Percentiles rank a stretch among this genome's conserved stretches.
These are phyloP conservation scores for Penicillium desertorum DNA, from an alignment of 495 filamentous ascomycete species.

Conservation along the genomic window DNA sequence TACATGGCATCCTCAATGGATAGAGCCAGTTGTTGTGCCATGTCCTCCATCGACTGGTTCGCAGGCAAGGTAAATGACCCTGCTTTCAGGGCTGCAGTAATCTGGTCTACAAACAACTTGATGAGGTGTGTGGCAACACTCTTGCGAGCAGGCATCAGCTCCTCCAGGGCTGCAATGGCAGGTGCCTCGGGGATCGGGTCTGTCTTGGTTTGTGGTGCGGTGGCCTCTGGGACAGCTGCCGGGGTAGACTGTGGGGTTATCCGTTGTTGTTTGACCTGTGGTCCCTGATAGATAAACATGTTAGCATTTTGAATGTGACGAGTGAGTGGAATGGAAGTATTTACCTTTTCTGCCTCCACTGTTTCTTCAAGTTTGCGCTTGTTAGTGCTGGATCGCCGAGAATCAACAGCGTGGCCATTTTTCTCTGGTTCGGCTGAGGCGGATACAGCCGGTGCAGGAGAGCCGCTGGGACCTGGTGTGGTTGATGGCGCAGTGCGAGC, in stretches of 20 bases:
- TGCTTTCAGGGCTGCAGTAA: constrained; percentile 50
- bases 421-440: constrained; percentile 37
- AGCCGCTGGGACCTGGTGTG: constrained; percentile 30
- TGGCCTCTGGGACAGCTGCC: constrained; percentile 17
- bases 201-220: constrained; percentile 34
- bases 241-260: constrained; percentile 30
- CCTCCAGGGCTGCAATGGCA: constrained; percentile 30
- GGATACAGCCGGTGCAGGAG: constrained; percentile 23
- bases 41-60: constrained; percentile 50
- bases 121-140: constrained; percentile 51
- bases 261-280: constrained; percentile 44
- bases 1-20: constrained; percentile 74
- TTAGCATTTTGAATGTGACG: constrained; percentile 12
- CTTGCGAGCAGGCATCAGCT: constrained; percentile 51
- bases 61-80: constrained; percentile 52
- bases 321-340: constrained; percentile 3
- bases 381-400: constrained; percentile 36
- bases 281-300: constrained; percentile 27
- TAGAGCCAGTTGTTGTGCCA: constrained; percentile 59
- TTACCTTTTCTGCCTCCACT: constrained; percentile 38
- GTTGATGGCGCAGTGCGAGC: constrained; percentile 32
- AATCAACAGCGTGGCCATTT: constrained; percentile 29
- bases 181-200: constrained; percentile 29
- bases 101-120: constrained; percentile 54
- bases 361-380: constrained; percentile 49